These are phyloP conservation scores for Zygosaccharomyces sapae DNA, from an alignment of 1,139 yeast genomes.

Conservation along the genomic window DNA sequence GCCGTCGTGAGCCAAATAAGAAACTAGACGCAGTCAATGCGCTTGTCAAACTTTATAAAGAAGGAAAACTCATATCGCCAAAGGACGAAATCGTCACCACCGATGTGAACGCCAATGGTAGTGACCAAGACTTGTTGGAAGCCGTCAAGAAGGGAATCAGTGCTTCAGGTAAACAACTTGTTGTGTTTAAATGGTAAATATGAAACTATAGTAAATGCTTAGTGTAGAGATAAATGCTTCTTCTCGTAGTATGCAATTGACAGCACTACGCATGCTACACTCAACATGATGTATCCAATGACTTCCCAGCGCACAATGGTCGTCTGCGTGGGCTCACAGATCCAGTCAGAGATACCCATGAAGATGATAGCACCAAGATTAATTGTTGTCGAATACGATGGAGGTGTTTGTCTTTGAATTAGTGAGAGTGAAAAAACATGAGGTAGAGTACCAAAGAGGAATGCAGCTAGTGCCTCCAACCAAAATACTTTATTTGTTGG, in stretches of 20 bases:
- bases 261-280: slow-evolving; percentile 26
- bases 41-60: slow-evolving; percentile 62
- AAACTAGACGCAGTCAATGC: slow-evolving; percentile 57
- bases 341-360: slow-evolving; percentile 33
- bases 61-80: slow-evolving; percentile 47
- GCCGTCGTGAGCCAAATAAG: slow-evolving; percentile 57
- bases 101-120: slow-evolving; percentile 42
- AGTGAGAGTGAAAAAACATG: slow-evolving; percentile 22
- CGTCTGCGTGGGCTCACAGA: slow-evolving; percentile 29
- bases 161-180: slow-evolving; percentile 43
- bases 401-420: slow-evolving; percentile 23
- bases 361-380: slow-evolving; percentile 28
- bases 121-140: slow-evolving; percentile 49
- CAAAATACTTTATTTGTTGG: slow-evolving; percentile 25
- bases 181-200: slow-evolving; percentile 33
- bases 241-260: slow-evolving; percentile 19
- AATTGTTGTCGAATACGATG: slow-evolving; percentile 29
- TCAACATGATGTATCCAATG: slow-evolving; percentile 29
- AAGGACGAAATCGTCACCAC: slow-evolving; percentile 55
- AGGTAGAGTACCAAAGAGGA: slow-evolving; percentile 28
- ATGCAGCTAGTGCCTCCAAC: slow-evolving; percentile 22
- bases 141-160: slow-evolving; percentile 52
- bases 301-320: slow-evolving; percentile 35
- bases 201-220: not conserved
- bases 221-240: slow-evolving; percentile 8